These are phyloP conservation scores for Lachancea fermentati DNA, from an alignment of 805 yeast genomes.

Conservation along the genomic window DNA sequence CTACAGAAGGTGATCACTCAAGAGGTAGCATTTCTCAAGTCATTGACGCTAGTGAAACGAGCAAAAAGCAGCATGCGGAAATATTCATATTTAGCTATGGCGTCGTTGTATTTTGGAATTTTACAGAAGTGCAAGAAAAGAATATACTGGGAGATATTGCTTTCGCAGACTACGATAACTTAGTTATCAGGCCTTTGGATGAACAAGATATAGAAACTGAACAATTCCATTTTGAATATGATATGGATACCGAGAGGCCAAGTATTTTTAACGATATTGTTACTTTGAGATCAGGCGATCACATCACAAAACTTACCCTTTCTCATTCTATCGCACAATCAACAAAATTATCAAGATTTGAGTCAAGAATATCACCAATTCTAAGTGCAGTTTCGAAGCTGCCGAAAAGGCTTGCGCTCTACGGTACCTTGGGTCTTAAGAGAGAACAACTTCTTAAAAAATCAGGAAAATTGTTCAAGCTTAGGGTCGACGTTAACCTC, in stretches of 20 bases:
- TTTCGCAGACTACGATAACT: conserved; percentile 43
- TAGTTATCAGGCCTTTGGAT: conserved; percentile 66
- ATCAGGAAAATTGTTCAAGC: conserved; percentile 83
- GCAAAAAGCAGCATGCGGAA: conserved; percentile 57
- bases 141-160: conserved; percentile 87
- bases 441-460: conserved; percentile 81
- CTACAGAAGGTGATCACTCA: not conserved
- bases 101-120: conserved; percentile 97
- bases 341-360: conserved; percentile 85
- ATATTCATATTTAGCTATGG: conserved; percentile 88
- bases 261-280: conserved; percentile 91
- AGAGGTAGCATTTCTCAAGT: not conserved
- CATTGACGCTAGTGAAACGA: conserved; percentile 6
- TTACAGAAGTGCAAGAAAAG: conserved; percentile 86
- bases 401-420: conserved; percentile 84
- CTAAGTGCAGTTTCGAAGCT: conserved; percentile 80
- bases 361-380: conserved; percentile 81
- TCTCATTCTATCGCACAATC: conserved; percentile 97
- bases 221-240: conserved; percentile 49
- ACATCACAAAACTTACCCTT: conserved; percentile 83
- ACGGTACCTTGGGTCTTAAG: conserved; percentile 80
- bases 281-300: conserved; percentile 85
- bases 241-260: conserved; percentile 54
- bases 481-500: conserved; percentile 88
- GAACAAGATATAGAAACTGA: conserved; percentile 93